Evolutionary conservation across 805 yeast genomes (phyloP), one percentile per base, ranked within the genome.

Genomic region (Candida pseudofarinosa): DNA sequence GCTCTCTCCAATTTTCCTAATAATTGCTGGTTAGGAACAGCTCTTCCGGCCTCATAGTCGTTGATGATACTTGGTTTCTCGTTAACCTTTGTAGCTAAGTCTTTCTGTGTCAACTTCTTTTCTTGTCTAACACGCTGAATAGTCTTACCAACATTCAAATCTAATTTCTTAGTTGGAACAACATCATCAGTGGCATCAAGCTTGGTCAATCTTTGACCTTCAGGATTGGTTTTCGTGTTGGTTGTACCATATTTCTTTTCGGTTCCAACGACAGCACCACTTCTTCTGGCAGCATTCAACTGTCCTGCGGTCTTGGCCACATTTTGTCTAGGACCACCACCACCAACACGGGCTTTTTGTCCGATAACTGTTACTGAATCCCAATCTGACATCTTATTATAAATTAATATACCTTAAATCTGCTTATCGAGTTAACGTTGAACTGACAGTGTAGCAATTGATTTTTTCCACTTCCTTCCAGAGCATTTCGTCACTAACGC

Each of bases 31-130:
- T 88, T 90, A 45, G 99, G 99, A 52, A 85, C 80, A 36, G 96
- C 99, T 62, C 95, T 82, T 46, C 96, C 97, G 43, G 95, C 87
- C 73, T 93, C 99, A 67, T 93, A 93, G 61, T 93, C 99, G 67
- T 88, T 90, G 60, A 93, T 82, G 47, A 93, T 85, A 53, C 83
- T 88, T 48, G 97, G 97, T 74, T 93, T 93, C 72, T 93, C 99
- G 64, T 90, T 91, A 60, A 91, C 79, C 65, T 85, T 86, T 44
- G 96, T 88, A 56, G 99, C 99, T 58, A 93, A 77, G 56, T 93
- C 99, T 77, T 93, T 93, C 69, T 93, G 99, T 7, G 97, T 84
- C 62, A 90, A 63, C 58, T 80, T 79, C 76, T 89, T 88, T 46
- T 87, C 97, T 57, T 81, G 83, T 73, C 99, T 83, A 31, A 85